A percentile compares a stretch with the other conserved stretches of the same genome.
Conservation (phyloP, 2,329 filamentous ascomycete genomes). For the Diaporthe sp. region DNA sequence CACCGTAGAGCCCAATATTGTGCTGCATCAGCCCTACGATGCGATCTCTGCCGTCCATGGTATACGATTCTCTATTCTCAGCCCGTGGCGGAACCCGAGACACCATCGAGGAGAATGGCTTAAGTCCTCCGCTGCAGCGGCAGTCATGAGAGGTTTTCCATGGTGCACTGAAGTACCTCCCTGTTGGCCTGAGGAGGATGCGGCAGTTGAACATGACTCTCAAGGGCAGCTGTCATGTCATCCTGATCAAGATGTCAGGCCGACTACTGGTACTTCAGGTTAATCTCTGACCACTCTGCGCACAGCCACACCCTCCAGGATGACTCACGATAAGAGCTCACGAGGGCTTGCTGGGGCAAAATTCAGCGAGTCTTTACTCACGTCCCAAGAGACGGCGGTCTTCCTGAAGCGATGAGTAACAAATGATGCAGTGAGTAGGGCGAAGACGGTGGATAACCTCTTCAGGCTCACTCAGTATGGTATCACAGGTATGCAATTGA, state of each 20-base stretch:
- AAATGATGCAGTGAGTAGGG: background rate
- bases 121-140: constrained; percentile 25
- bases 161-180: background rate
- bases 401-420: background rate
- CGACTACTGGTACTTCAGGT: background rate
- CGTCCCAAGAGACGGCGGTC: background rate
- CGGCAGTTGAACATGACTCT: constrained; percentile 36
- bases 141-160: constrained; percentile 8
- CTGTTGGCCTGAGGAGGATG: constrained; percentile 7
- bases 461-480: background rate
- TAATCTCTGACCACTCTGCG: background rate
- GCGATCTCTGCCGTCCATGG: background rate
- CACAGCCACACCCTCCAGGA: background rate
- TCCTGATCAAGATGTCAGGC: constrained; percentile 12
- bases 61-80: background rate
- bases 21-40: background rate
- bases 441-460: background rate
- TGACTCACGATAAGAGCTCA: constrained; percentile 9
- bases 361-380: background rate
- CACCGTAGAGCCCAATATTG: constrained; percentile 28
- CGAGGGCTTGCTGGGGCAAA: background rate
- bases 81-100: background rate
- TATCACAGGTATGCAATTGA: constrained; percentile 20
- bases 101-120: background rate
- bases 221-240: constrained; percentile 17